Evolutionary conservation across 2,329 filamentous ascomycete genomes (phyloP).

Genomic region (Colletotrichum limetticola): DNA sequence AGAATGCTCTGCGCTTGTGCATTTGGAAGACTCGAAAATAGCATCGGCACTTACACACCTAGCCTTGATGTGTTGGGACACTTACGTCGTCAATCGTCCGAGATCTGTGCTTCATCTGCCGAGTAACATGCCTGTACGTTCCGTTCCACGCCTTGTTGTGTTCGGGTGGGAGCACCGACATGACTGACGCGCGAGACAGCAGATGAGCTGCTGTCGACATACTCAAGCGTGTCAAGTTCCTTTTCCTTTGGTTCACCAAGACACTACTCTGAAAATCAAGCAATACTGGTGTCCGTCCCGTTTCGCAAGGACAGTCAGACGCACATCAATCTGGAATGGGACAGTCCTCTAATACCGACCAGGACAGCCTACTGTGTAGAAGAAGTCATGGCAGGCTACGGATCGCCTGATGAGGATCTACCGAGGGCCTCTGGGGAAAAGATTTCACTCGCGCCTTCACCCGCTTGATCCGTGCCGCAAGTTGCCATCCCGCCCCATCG

Average conservation of each 20-base stretch:
- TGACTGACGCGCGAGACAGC: neutral
- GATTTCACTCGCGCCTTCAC: conserved; percentile 13
- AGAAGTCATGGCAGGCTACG: neutral
- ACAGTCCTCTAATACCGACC: neutral
- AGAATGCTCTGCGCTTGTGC: neutral
- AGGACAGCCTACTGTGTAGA: neutral
- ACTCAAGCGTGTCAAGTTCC: neutral
- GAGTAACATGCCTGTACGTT: neutral
- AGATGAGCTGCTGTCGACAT: neutral
- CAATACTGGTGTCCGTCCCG: too few relatives aligned
- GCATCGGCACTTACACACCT: neutral
- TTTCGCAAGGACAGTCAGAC: neutral
- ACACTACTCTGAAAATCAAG: too few relatives aligned
- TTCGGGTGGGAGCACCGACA: conserved; percentile 6
- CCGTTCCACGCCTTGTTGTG: neutral
- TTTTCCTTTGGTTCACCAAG: neutral
- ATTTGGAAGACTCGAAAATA: neutral
- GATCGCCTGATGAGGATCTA: conserved; percentile 23
- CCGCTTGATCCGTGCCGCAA: conserved; percentile 22
- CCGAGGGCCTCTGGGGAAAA: conserved; percentile 5
- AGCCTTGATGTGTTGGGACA: neutral
- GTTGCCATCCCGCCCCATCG: conserved; percentile 16
- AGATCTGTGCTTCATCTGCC: neutral
- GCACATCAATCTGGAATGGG: conserved; percentile 9
- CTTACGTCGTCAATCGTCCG: neutral